These are phyloP conservation scores for Tetradesmus obliquus DNA, from an alignment of 139 green algal genomes.

Conservation along the genomic window DNA sequence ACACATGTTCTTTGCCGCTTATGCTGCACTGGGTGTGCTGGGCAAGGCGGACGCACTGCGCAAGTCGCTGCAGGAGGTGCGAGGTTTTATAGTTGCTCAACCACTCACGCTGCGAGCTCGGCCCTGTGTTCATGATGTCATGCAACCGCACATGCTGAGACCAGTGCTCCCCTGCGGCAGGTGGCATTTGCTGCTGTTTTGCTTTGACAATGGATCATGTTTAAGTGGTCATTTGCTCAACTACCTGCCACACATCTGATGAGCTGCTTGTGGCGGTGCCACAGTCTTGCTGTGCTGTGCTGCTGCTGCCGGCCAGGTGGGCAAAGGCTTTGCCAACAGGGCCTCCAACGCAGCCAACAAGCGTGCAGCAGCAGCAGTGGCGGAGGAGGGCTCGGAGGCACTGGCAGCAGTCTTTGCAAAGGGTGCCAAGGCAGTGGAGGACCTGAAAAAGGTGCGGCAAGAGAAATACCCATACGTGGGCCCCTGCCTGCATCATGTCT, in stretches of 20 bases:
- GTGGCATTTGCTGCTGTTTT: too few species aligned
- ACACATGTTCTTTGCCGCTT: too few species aligned
- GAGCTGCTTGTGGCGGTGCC: neutral
- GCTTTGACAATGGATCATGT: too few species aligned
- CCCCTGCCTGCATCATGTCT: neutral
- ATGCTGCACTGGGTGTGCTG: constrained; percentile 52
- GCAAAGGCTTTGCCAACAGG: constrained; percentile 80
- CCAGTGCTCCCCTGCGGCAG: too few species aligned
- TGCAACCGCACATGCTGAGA: too few species aligned
- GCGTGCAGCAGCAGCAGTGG: constrained; percentile 69
- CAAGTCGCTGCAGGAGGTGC: constrained; percentile 69
- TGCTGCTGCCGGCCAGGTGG: constrained; percentile 58
- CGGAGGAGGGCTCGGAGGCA: constrained; percentile 73
- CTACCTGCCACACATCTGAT: too few species aligned
- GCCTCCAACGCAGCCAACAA: constrained; percentile 73
- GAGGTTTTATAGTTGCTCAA: neutral
- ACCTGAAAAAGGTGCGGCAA: constrained; percentile 71
- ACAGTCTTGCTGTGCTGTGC: neutral
- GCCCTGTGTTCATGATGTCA: too few species aligned
- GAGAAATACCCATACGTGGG: neutral
- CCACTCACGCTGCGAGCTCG: too few species aligned
- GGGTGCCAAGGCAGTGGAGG: constrained; percentile 64
- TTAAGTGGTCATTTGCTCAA: too few species aligned
- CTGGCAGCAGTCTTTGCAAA: constrained; percentile 69
- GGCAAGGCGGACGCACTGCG: constrained; percentile 66